Evolutionary conservation across 441 rosid species (phyloP).

Genomic region (Cnidoscolus chayamansa): DNA sequence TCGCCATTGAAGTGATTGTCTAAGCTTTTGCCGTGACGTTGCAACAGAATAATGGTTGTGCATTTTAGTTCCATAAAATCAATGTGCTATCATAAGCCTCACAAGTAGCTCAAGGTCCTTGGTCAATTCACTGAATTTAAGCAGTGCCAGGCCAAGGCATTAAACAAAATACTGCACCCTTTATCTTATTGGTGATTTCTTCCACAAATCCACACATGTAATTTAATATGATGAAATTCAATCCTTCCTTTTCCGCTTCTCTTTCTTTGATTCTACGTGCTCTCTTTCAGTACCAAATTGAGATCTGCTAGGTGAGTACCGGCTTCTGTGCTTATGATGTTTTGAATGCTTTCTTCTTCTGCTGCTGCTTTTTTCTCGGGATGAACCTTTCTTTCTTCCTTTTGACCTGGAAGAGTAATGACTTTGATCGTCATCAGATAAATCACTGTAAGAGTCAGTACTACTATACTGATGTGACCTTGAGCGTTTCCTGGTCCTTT

Average conservation of each 20-base stretch:
- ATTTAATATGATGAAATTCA: conserved; percentile 18
- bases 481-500: conserved; percentile 47
- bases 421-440: conserved; percentile 44
- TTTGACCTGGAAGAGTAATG: conserved; percentile 49
- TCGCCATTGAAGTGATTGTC: no score
- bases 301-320: conserved; percentile 47
- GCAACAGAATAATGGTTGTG: no score
- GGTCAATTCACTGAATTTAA: no score
- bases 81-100: no score
- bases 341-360: conserved; percentile 48
- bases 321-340: conserved; percentile 42
- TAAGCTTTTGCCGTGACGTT: no score
- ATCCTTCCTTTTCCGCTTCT: conserved; percentile 46
- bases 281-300: conserved; percentile 38
- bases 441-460: conserved; percentile 54
- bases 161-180: no score
- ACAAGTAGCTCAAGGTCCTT: no score
- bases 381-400: conserved; percentile 47
- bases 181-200: not conserved
- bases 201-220: not conserved
- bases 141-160: no score
- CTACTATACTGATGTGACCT: conserved; percentile 40
- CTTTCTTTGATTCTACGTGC: conserved; percentile 42
- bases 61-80: no score
- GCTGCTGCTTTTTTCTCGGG: conserved; percentile 57